A percentile compares a stretch with the other conserved stretches of the same genome.
These are phyloP conservation scores for Orbilia javanica DNA, from an alignment of 2,329 filamentous ascomycete genomes.

Conservation along the genomic window DNA sequence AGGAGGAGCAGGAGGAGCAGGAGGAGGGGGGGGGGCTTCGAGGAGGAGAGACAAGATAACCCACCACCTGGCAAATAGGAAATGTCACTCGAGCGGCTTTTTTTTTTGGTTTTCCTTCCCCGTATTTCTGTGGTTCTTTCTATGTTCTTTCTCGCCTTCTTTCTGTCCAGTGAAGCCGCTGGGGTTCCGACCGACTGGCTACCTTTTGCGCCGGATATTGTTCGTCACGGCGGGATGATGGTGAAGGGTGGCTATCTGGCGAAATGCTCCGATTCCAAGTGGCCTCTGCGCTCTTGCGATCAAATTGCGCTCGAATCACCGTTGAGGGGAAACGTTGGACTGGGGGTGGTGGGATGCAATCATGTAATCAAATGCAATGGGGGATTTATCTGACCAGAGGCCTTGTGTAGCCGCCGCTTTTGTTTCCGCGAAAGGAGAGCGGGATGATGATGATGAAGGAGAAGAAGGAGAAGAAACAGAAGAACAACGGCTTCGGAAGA, in stretches of 20 bases:
- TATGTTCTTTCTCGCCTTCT: too few relatives aligned
- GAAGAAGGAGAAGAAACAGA: neutral
- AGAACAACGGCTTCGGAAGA: conserved; percentile 4
- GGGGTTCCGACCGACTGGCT: neutral
- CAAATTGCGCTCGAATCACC: conserved; percentile 48
- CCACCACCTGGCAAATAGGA: conserved; percentile 13
- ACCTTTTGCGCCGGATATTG: conserved; percentile 51
- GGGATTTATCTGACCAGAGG: neutral
- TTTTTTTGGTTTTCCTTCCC: neutral
- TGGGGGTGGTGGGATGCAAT: conserved; percentile 5
- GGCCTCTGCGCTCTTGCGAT: conserved; percentile 39
- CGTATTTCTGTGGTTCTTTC: too few relatives aligned
- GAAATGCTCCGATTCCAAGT: conserved; percentile 42
- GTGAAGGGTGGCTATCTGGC: conserved; percentile 13
- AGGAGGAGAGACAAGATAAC: neutral
- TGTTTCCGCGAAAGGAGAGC: conserved; percentile 15
- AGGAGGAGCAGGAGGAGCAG: neutral
- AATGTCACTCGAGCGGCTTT: neutral
- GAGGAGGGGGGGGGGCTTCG: neutral
- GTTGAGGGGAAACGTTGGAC: conserved; percentile 24
- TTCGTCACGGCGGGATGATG: neutral
- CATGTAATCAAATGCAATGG: neutral
- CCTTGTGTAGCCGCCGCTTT: conserved; percentile 1
- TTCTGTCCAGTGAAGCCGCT: too few relatives aligned
- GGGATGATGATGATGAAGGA: neutral